Base-by-base conservation (phyloP, 306 rosid species). In the Argentina anserina region DNA sequence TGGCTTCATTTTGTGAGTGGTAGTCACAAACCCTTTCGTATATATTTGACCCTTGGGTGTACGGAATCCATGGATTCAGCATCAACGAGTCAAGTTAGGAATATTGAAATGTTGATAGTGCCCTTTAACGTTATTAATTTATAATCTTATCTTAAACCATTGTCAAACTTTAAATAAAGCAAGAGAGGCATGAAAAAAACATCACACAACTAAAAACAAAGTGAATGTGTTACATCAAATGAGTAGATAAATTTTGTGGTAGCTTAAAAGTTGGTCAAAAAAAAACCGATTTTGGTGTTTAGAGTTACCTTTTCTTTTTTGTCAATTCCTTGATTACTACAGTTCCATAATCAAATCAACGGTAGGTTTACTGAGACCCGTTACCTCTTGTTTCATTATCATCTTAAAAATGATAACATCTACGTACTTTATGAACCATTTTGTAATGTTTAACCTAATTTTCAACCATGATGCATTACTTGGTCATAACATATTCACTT, bases 31-130 rank as follows among this genome's bases (percentile, higher is more conserved):
- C 3, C 72, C 70, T 21, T 73, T 37, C 46, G 85, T 68, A 37
- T 55, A 18, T 52, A 63, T 34, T 71, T 75, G 78, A 64, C 82
- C 9, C 1, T 31, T 14, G 9, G 60, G 25, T 52, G 84, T 84
- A 87, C 91, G 91, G 82, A 65, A 23, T 69, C 60, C 50, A 78
- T 81, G 88, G 83, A 80, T 67, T 74, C 65, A 46, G 40, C 71
- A 9, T 31, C 39, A 28, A 23, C 53, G 64, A 11, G 84, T 87
- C 85, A 78, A 84, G 36, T 65, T 66, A 23, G 23, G 55, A 67
- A 47, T 33, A 74, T 74, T 71, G 33, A 68, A 37, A 42, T 33
- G 15, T 49, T 34, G 39, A 67, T 34, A 15, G 31, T 28, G 12
- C 36, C 28, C 39, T 18, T 58, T 41, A 17, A 49, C 28, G 7